Evolutionary conservation across 1,284 basidiomycete genomes (phyloP).

Genomic region (Neonothopanus nambi): DNA sequence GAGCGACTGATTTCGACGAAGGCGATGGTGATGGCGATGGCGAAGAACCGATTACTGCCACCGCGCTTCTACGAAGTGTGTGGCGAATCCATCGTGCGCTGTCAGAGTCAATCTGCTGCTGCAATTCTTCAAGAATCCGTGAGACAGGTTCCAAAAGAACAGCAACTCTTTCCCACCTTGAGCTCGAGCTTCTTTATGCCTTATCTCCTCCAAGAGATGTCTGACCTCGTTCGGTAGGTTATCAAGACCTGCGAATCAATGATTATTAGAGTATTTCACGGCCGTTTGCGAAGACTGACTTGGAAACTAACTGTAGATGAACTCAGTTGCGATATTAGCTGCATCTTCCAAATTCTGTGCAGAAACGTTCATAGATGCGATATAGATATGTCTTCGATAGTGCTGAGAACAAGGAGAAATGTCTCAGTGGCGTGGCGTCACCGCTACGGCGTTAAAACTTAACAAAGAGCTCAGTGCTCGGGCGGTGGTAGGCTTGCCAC

Average conservation of each 20-base stretch:
- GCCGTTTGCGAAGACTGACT: background rate
- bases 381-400: too few species aligned
- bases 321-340: constrained; percentile 67
- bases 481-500: too few species aligned
- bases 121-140: constrained; percentile 42
- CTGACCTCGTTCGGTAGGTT: constrained; percentile 75
- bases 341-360: constrained; percentile 39
- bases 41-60: constrained; percentile 17
- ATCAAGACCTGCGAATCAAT: constrained; percentile 57
- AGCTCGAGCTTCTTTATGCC: constrained; percentile 51
- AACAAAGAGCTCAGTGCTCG: too few species aligned
- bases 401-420: too few species aligned
- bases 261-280: constrained; percentile 4
- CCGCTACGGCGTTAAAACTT: too few species aligned
- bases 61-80: constrained; percentile 35
- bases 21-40: constrained; percentile 31
- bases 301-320: constrained; percentile 59
- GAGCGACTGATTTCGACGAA: constrained; percentile 32
- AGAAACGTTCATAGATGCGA: constrained; percentile 15
- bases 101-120: constrained; percentile 55
- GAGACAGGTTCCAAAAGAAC: background rate
- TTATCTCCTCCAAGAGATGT: constrained; percentile 72
- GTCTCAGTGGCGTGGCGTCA: too few species aligned
- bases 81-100: constrained; percentile 54
- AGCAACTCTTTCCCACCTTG: constrained; percentile 43